phyloP scores from a whole-genome alignment of 2,329 filamentous ascomycete genomes.

The Colletotrichum sp. region DNA sequence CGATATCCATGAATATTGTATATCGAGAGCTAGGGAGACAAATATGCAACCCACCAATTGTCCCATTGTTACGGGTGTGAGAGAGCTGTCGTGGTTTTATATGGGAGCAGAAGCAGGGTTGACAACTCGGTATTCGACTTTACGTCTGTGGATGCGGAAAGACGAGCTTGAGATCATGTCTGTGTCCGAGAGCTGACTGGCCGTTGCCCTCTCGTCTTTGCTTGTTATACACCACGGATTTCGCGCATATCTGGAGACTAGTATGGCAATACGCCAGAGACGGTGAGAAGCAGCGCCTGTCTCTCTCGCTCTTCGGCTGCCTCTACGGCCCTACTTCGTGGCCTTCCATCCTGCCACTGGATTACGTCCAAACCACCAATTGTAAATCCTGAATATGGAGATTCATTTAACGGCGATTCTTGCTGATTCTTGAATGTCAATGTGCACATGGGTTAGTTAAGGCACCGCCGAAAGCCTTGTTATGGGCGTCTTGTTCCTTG shows the following conservation, averaged over 20 bases:
- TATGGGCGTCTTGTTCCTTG: not conserved
- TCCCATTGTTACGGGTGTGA: not conserved
- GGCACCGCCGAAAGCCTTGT: too few relatives aligned
- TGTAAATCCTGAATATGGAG: accelerated
- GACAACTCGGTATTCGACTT: too few relatives aligned
- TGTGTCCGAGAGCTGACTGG: too few relatives aligned
- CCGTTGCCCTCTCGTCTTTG: not conserved
- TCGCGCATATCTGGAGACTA: not conserved
- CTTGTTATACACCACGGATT: not conserved
- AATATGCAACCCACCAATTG: too few relatives aligned
- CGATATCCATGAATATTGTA: not conserved
- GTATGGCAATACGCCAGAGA: not conserved
- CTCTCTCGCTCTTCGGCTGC: not conserved
- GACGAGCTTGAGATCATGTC: not conserved
- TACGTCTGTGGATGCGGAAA: too few relatives aligned
- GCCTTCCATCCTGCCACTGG: not conserved
- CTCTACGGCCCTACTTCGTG: not conserved
- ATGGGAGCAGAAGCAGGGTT: not conserved
- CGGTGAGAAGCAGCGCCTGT: not conserved
- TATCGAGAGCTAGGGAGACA: too few relatives aligned
- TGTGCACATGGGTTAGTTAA: too few relatives aligned
- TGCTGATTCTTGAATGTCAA: too few relatives aligned
- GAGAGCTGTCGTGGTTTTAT: not conserved
- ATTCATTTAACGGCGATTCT: too few relatives aligned
- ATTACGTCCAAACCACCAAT: not conserved